Base-by-base conservation (phyloP, 163 green algal genomes). In the Scenedesmus sp. region DNA sequence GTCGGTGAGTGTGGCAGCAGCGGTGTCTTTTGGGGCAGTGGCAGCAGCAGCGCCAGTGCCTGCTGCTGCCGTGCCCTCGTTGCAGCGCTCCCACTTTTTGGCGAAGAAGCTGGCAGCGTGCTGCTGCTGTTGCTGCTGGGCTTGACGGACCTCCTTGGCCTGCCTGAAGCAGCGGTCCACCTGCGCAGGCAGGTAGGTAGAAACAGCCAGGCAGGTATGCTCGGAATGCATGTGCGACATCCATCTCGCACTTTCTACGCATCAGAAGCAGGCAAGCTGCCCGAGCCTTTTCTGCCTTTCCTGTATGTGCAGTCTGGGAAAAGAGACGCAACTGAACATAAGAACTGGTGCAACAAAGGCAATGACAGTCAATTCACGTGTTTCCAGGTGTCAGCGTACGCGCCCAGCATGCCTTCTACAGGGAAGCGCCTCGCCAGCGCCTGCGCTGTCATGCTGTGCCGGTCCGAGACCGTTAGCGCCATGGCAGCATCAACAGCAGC, bases 341-440 rank as follows among this genome's bases (percentile, higher is more conserved):
- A 9, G 2, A 52, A n/a, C 73, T 82, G 8, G 8, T 82, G 15
- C 52, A 26, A 82, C 9, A n/a, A 15, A 9, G 20, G 20, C 18
- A 13, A 16, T 5, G 12, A 57, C 18, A 9, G 4, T 2, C 77
- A 18, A 34, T 60, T 5, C 57, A 92, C 88, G 20, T 87, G 77
- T 57, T 59, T 5, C 88, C 88, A 92, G 77, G 56, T 16, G 4
- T 88, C 74, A 8, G 13, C 12, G 62, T 92, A 92, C 64, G 8
- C 13, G 12, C 13, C 55, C 79, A 92, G 88, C 88, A 92, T 92
- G 57, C 8, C 64, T 10, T 83, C 81, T 16, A 85, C 67, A 59
- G 88, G 88, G 88, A 92, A 92, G 55, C 88, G 81, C 46, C 7
- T 56, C 3, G 60, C 57, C 79, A 92, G 79, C 81, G 88, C 88